Evolutionary conservation across 2,329 filamentous ascomycete genomes (phyloP).

Genomic region (Arachnopeziza araneosa): DNA sequence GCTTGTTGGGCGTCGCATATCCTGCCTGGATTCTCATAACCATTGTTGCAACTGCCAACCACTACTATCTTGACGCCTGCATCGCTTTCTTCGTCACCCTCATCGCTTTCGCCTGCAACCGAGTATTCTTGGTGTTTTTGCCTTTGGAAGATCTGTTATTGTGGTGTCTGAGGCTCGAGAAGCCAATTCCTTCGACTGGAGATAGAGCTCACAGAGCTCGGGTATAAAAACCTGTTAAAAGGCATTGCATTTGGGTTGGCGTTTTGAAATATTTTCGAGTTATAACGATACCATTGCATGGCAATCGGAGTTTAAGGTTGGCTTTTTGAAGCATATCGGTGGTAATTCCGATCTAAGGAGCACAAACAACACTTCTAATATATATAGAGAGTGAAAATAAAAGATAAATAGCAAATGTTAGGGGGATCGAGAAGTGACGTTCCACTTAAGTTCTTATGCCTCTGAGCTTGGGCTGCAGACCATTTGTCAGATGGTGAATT

Average conservation of each 20-base stretch:
- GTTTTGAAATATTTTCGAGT: neutral
- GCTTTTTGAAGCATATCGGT: neutral
- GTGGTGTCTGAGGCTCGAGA: conserved; percentile 42
- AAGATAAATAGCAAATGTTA: neutral
- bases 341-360: neutral
- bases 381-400: neutral
- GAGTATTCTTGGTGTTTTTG: conserved; percentile 43
- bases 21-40: conserved; percentile 41
- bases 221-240: neutral
- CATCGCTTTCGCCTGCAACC: conserved; percentile 42
- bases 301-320: neutral
- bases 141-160: conserved; percentile 45
- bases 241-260: conserved; percentile 4
- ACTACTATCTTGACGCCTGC: conserved; percentile 48
- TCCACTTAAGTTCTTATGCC: neutral
- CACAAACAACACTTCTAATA: neutral
- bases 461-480: neutral
- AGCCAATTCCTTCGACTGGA: conserved; percentile 45
- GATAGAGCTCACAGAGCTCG: conserved; percentile 23
- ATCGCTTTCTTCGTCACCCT: conserved; percentile 42
- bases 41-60: conserved; percentile 50
- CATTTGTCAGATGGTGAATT: neutral
- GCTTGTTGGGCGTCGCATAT: conserved; percentile 38
- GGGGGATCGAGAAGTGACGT: neutral
- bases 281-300: conserved; percentile 13